Evolutionary conservation across 495 filamentous ascomycete genomes (phyloP).

Genomic region (Aspergillus baeticus): DNA sequence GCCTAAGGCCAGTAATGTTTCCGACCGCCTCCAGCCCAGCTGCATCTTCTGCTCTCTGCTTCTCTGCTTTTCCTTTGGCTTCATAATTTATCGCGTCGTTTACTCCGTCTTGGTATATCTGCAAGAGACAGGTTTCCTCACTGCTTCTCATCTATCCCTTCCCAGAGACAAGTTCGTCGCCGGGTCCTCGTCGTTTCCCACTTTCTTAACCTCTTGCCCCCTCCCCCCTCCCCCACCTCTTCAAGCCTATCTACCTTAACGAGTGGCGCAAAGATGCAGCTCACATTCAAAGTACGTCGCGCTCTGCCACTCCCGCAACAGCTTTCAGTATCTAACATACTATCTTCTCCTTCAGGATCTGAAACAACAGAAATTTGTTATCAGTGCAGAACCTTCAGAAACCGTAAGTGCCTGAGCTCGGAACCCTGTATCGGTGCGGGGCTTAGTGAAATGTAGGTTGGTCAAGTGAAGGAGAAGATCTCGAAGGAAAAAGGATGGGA

Average conservation of each 20-base stretch:
- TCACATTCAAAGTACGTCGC: constrained; percentile 72
- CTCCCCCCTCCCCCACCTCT: constrained; percentile 13
- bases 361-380: constrained; percentile 95
- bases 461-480: constrained; percentile 87
- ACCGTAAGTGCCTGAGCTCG: constrained; percentile 60
- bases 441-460: constrained; percentile 60
- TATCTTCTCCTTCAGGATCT: constrained; percentile 63
- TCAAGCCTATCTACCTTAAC: constrained; percentile 16
- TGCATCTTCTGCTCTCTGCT: constrained; percentile 7
- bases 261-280: constrained; percentile 66
- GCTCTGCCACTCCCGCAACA: constrained; percentile 19
- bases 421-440: constrained; percentile 23
- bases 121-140: constrained; percentile 1
- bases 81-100: constrained; percentile 23
- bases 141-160: background rate
- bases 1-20: constrained; percentile 1
- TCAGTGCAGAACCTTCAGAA: constrained; percentile 91
- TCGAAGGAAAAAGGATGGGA: constrained; percentile 89
- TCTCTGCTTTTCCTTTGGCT: constrained; percentile 11
- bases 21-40: constrained; percentile 20
- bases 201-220: background rate
- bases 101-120: constrained; percentile 9
- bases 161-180: background rate
- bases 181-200: background rate
- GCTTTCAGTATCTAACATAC: constrained; percentile 14